Conservation (phyloP, 2,329 filamentous ascomycete genomes). For the Penicillium sp. region DNA sequence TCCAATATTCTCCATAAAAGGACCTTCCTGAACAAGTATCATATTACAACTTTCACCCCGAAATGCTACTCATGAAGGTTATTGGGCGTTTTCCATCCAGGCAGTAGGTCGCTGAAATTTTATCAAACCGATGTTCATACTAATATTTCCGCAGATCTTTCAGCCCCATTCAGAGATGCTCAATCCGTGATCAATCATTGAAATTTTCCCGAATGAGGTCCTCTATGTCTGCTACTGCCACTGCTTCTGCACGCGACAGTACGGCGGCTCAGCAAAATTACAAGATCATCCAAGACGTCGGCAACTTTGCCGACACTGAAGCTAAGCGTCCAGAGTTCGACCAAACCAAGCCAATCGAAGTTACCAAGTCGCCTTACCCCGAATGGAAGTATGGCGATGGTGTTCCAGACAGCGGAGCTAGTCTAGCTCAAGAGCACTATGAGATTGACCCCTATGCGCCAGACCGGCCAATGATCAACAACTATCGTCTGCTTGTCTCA, state of each 20-base stretch:
- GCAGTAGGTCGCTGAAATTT: too few species aligned
- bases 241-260: constrained; percentile 1
- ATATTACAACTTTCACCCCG: too few species aligned
- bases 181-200: too few species aligned
- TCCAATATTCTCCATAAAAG: too few species aligned
- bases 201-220: constrained; percentile 3
- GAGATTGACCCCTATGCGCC: constrained; percentile 74
- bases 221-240: not conserved
- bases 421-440: constrained; percentile 39
- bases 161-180: too few species aligned
- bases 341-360: constrained; percentile 25
- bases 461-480: constrained; percentile 64
- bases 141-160: too few species aligned
- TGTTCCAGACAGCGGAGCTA: constrained; percentile 15
- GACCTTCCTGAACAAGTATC: too few species aligned
- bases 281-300: constrained; percentile 21
- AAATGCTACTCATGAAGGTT: too few species aligned
- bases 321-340: constrained; percentile 37
- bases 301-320: constrained; percentile 33
- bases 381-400: constrained; percentile 30
- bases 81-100: too few species aligned
- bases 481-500: constrained; percentile 88
- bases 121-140: too few species aligned
- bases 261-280: constrained; percentile 14
- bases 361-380: constrained; percentile 40